Evolutionary conservation across 1,284 basidiomycete species (phyloP), one percentile per base, ranked within the genome.

Genomic region (Cryptococcus sp.): DNA sequence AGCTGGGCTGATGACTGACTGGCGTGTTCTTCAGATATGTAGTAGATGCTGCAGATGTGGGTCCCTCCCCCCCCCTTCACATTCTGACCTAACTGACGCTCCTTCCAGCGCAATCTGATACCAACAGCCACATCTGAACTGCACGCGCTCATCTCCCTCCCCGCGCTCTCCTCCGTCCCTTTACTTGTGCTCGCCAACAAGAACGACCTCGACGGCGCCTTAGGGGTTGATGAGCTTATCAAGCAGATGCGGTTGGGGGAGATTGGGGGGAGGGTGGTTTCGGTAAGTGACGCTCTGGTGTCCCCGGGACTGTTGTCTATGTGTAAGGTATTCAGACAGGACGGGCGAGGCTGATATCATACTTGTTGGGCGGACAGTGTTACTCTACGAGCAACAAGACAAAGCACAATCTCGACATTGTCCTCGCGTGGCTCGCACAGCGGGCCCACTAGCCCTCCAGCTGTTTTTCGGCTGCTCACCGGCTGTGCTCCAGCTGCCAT

Each of bases 151-250:
- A 81, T 98, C 21, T 80, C 83, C 12, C 85, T 92, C 44, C 82
- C 86, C 0, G 84, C 83, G 23, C 82, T 98, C 21, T 73, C 79
- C 1, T 87, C 87, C 0, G 91, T 96, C 2, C 94, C 94, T 1
- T 75, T 98, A 39, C 83, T 98, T 15, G 92, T 98, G 54, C 81
- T 98, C 23, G 95, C 92, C 1, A 98, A 97, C 78, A 98, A 98
- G 81, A 96, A 92, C 69, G 95, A 98, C 71, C 67, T 98, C 1
- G 82, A 86, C 2, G 84, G 81, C 12, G 89, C 92, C 57, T 85
- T 88, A 1, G 78, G 84, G 12, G 89, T 94, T 1, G 89, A 93
- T 66, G 90, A 96, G 59, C 80, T 98, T 50, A 94, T 98, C 58
- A 81, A 81, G 39, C 84, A 84, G 54, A 80, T 98, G 91, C 91